These are phyloP conservation scores for Telopea speciosissima DNA, from an alignment of 177 flowering plant genomes.

Conservation along the genomic window DNA sequence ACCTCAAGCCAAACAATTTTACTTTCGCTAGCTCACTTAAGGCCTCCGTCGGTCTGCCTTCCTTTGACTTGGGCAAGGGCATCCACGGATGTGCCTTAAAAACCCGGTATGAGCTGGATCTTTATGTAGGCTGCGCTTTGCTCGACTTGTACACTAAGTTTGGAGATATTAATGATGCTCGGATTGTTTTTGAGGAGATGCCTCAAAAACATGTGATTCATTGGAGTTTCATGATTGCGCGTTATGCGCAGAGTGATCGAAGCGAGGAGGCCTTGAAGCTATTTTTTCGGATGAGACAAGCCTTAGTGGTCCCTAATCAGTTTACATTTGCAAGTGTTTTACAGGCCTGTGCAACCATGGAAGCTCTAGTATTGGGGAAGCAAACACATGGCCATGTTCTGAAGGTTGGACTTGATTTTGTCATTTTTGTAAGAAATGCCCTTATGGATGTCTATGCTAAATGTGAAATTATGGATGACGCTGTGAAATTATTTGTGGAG, in stretches of 20 bases:
- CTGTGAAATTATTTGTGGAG: slow-evolving; percentile 41
- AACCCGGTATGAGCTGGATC: slow-evolving; percentile 47
- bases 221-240: slow-evolving; percentile 90
- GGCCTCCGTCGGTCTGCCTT: slow-evolving; percentile 59
- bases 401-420: slow-evolving; percentile 50
- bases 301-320: slow-evolving; percentile 57
- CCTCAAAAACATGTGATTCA: slow-evolving; percentile 57
- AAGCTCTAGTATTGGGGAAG: slow-evolving; percentile 40
- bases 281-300: slow-evolving; percentile 54
- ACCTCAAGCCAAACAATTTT: slow-evolving; percentile 58
- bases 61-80: slow-evolving; percentile 39
- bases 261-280: slow-evolving; percentile 47
- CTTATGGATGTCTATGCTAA: slow-evolving; percentile 84
- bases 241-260: slow-evolving; percentile 54
- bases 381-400: slow-evolving; percentile 55
- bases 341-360: slow-evolving; percentile 65
- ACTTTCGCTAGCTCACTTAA: slow-evolving; percentile 62
- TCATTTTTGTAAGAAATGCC: slow-evolving; percentile 71
- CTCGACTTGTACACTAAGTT: slow-evolving; percentile 67
- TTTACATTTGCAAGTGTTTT: slow-evolving; percentile 69
- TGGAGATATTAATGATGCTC: slow-evolving; percentile 48
- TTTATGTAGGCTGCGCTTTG: slow-evolving; percentile 51
- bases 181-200: slow-evolving; percentile 48
- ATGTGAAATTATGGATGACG: slow-evolving; percentile 53
- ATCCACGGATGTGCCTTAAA: slow-evolving; percentile 64